phyloP scores from a whole-genome alignment of 495 filamentous ascomycete genomes.

The Aspergillus asperescens region DNA sequence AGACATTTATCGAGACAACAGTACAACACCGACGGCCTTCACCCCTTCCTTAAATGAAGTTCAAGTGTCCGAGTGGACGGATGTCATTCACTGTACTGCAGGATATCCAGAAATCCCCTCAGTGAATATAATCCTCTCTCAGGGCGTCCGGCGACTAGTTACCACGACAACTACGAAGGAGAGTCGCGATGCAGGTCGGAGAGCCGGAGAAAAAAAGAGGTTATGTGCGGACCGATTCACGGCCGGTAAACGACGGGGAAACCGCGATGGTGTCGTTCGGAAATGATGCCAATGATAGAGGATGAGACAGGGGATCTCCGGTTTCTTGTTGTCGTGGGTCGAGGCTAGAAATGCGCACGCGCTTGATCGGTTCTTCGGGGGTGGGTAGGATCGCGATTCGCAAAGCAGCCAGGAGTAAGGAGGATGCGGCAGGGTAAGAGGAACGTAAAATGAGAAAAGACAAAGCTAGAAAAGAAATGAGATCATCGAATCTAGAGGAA shows the following conservation, averaged over 20 bases:
- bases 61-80: conserved; percentile 2
- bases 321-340: neutral
- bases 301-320: neutral
- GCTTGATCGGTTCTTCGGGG: conserved; percentile 5
- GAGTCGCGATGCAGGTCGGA: conserved; percentile 8
- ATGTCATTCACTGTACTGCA: conserved; percentile 14
- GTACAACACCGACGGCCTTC: conserved; percentile 9
- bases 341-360: conserved; percentile 11
- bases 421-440: neutral
- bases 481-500: neutral
- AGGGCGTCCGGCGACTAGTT: neutral
- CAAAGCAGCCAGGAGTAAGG: conserved; percentile 8
- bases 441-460: neutral
- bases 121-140: neutral
- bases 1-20: conserved; percentile 27
- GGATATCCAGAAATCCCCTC: neutral
- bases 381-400: conserved; percentile 15
- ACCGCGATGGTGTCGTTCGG: neutral
- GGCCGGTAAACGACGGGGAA: neutral
- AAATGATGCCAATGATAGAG: neutral
- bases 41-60: conserved; percentile 14
- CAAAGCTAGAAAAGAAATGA: conserved; percentile 10
- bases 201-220: neutral
- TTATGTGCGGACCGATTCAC: conserved; percentile 8
- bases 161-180: conserved; percentile 11